A percentile compares a stretch with the other conserved stretches of the same genome.
Evolutionary conservation across 2,329 filamentous ascomycete genomes (phyloP).

Genomic region (Sphaerulina populicola): DNA sequence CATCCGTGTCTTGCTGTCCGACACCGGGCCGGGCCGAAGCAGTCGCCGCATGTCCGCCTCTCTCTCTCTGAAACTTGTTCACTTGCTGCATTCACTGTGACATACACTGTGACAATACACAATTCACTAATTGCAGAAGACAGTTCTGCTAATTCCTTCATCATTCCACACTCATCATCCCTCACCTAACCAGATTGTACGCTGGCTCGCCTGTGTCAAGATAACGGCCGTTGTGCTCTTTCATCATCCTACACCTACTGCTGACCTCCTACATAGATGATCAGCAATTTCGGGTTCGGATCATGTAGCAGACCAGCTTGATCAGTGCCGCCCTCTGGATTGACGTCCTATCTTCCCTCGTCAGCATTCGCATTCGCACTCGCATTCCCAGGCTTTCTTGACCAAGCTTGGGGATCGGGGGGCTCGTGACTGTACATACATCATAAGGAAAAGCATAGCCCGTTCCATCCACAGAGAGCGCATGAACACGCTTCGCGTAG

Average conservation of each 20-base stretch:
- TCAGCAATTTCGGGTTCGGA: constrained; percentile 36
- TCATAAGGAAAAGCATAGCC: constrained; percentile 63
- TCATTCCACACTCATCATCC: neutral
- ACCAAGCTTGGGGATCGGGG: too few species aligned
- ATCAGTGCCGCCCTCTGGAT: constrained; percentile 36
- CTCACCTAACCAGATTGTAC: neutral
- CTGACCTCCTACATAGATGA: constrained; percentile 42
- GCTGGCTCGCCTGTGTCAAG: neutral
- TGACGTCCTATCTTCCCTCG: constrained; percentile 6
- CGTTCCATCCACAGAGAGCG: constrained; percentile 49
- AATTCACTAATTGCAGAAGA: too few species aligned
- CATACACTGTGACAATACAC: too few species aligned
- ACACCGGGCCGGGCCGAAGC: too few species aligned
- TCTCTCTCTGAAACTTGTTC: too few species aligned
- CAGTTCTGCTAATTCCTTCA: neutral
- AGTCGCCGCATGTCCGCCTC: too few species aligned
- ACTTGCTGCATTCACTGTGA: too few species aligned
- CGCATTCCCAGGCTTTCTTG: too few species aligned
- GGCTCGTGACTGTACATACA: constrained; percentile 38
- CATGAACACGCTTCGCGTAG: constrained; percentile 53
- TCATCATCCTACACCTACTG: neutral
- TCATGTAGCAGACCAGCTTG: constrained; percentile 43
- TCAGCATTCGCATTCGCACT: constrained; percentile 26
- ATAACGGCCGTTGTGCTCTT: too few species aligned
- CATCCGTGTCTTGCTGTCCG: too few species aligned